phyloP scores from a whole-genome alignment of 2,329 filamentous ascomycete genomes.

The Talaromyces marneffei region DNA sequence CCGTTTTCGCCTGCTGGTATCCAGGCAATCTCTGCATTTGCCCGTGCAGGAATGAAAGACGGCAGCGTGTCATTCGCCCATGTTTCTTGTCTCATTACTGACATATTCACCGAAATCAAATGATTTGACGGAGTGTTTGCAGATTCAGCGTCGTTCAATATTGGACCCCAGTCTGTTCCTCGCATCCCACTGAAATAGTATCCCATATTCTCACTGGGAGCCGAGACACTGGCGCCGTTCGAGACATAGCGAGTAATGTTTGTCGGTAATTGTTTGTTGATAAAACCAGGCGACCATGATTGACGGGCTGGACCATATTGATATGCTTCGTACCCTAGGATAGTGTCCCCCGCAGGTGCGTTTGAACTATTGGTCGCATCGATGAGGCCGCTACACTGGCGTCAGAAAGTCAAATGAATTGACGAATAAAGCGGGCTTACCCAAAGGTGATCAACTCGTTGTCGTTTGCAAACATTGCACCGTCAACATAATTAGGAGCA shows the following conservation, averaged over 20 bases:
- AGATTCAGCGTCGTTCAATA: slow-evolving; percentile 37
- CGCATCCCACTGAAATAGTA: slow-evolving; percentile 66
- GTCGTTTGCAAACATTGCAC: slow-evolving; percentile 61
- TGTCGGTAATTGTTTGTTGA: slow-evolving; percentile 36
- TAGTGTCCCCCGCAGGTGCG: slow-evolving; percentile 38
- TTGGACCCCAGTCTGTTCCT: slow-evolving; percentile 46
- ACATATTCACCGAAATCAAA: slow-evolving; percentile 59
- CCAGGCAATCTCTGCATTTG: slow-evolving; percentile 63
- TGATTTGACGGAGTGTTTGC: slow-evolving; percentile 45
- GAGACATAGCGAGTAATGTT: slow-evolving; percentile 57
- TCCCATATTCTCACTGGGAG: slow-evolving; percentile 63
- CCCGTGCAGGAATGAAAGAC: slow-evolving; percentile 47
- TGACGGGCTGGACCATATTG: slow-evolving; percentile 46
- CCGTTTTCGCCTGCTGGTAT: slow-evolving; percentile 35
- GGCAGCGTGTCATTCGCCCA: slow-evolving; percentile 58
- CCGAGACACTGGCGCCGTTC: slow-evolving; percentile 58
- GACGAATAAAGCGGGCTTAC: slow-evolving; percentile 16
- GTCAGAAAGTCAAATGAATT: neutral
- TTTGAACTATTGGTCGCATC: slow-evolving; percentile 30
- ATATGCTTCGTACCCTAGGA: slow-evolving; percentile 50
- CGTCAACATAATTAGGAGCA: slow-evolving; percentile 55
- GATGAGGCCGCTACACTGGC: slow-evolving; percentile 42
- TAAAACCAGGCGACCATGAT: slow-evolving; percentile 43
- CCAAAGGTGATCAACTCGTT: slow-evolving; percentile 60
- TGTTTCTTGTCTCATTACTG: slow-evolving; percentile 41